Evolutionary conservation across 2,329 filamentous ascomycete species (phyloP).

Genomic region (Arthroderma uncinatum): DNA sequence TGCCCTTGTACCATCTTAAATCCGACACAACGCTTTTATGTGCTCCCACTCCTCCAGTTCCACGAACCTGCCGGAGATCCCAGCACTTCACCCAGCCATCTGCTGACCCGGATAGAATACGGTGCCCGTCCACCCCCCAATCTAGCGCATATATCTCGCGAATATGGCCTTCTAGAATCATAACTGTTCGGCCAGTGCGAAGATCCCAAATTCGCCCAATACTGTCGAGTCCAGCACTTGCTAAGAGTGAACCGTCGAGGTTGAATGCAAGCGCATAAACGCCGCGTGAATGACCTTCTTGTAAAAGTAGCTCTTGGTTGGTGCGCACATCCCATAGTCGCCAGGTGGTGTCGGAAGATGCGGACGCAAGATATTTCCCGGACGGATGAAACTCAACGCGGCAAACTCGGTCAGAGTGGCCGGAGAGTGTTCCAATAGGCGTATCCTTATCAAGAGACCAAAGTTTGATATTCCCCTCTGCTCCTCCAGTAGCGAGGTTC

Average conservation of each 20-base stretch:
- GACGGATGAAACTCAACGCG: constrained; percentile 91
- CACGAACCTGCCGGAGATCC: constrained; percentile 83
- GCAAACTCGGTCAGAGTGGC: constrained; percentile 78
- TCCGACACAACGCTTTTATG: constrained; percentile 88
- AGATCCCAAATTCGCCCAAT: constrained; percentile 94
- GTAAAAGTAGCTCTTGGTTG: constrained; percentile 68
- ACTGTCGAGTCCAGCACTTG: constrained; percentile 86
- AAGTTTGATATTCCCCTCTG: constrained; percentile 74
- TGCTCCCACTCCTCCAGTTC: constrained; percentile 74
- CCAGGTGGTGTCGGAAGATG: constrained; percentile 95
- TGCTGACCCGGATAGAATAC: constrained; percentile 82
- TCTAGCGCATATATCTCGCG: constrained; percentile 87
- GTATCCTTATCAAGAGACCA: constrained; percentile 85
- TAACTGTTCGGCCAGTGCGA: constrained; percentile 81
- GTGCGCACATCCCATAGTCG: constrained; percentile 88
- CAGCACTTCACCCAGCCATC: constrained; percentile 98
- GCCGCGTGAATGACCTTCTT: constrained; percentile 89
- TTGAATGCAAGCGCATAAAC: constrained; percentile 89
- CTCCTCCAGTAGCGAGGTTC: constrained; percentile 83
- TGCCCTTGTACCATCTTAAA: constrained; percentile 83
- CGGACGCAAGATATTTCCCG: constrained; percentile 77
- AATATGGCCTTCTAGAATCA: constrained; percentile 89
- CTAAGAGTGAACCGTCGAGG: constrained; percentile 76
- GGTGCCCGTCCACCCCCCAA: constrained; percentile 82
- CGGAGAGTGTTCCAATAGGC: constrained; percentile 67